These are phyloP conservation scores for Pyrenula massariospora DNA, from an alignment of 495 filamentous ascomycete species.

Conservation along the genomic window DNA sequence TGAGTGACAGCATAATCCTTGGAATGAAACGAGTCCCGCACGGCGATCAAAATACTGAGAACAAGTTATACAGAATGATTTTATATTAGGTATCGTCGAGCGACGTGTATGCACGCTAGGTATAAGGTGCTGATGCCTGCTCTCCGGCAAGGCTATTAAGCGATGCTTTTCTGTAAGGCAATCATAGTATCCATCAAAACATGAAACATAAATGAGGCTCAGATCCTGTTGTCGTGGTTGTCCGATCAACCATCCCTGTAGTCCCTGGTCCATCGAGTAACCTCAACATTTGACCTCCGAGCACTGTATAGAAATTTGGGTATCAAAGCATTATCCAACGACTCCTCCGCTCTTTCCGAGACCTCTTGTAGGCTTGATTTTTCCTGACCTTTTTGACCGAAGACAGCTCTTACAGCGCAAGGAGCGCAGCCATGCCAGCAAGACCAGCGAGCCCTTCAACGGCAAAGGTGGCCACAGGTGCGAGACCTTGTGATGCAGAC, in stretches of 20 bases:
- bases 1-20: no score
- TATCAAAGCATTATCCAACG: neutral
- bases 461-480: neutral
- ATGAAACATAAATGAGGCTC: neutral
- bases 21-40: no score
- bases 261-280: no score
- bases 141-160: neutral
- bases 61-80: neutral
- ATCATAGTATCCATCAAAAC: neutral
- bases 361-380: neutral
- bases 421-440: neutral
- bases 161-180: neutral
- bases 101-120: neutral
- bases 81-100: neutral
- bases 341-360: neutral
- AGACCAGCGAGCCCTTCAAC: neutral
- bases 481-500: conserved; percentile 1
- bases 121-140: neutral
- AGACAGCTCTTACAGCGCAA: neutral
- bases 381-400: neutral
- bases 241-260: neutral
- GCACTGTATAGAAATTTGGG: neutral
- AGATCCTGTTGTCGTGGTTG: neutral
- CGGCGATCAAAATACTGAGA: neutral
- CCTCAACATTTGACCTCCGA: neutral